These are phyloP conservation scores for Schizonepeta tenuifolia DNA, from an alignment of 257 asterid species.

Conservation along the genomic window DNA sequence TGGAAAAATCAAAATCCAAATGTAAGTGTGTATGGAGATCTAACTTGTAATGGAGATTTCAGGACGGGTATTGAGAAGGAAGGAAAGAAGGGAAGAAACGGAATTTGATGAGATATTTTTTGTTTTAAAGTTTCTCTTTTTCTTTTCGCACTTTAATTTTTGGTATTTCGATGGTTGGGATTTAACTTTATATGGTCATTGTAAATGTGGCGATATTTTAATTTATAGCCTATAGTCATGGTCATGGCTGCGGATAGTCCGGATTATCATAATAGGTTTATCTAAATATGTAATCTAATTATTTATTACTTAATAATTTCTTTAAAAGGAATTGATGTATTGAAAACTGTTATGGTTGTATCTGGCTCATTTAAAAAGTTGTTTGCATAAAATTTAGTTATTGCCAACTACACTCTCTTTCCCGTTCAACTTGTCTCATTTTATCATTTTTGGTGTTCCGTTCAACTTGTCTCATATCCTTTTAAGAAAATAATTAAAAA, in stretches of 20 bases:
- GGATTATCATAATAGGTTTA: neutral
- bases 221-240: neutral
- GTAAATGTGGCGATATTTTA: slow-evolving; percentile 6
- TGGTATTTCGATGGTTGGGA: neutral
- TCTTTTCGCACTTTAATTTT: neutral
- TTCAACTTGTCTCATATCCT: no score
- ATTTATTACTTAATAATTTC: no score
- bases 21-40: slow-evolving; percentile 26
- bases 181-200: neutral
- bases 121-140: neutral
- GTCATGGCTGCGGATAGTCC: neutral
- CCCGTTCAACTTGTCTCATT: no score
- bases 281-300: no score
- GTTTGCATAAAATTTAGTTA: no score
- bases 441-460: no score
- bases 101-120: slow-evolving; percentile 31
- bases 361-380: no score
- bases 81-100: slow-evolving; percentile 25
- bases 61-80: neutral
- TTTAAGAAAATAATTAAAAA: no score
- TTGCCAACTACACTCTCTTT: no score
- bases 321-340: no score
- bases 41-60: slow-evolving; percentile 19
- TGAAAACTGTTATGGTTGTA: no score
- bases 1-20: slow-evolving; percentile 7